Evolutionary conservation across 768 basidiomycete species (phyloP), one percentile per base, ranked within the genome.

Genomic region (Stropharia rugosoannulata): DNA sequence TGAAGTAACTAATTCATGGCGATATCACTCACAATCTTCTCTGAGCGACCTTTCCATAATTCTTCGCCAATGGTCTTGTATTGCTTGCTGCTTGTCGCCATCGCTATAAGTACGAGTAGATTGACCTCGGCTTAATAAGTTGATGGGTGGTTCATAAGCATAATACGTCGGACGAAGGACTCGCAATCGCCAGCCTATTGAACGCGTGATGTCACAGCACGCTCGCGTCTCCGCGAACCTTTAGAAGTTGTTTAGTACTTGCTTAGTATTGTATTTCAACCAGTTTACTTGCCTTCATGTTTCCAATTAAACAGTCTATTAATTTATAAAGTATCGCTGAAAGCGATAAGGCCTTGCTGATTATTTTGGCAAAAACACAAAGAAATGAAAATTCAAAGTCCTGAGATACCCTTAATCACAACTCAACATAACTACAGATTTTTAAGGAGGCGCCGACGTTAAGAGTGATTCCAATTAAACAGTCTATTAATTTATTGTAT

Each of bases 61-160:
- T 98, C 97, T 65, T 99, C 96, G 32, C 94, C 93, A 57, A 93
- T 85, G 59, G 77, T 82, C 68, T 94, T 95, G 75, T 90, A 89
- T 62, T 93, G 90, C 67, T 91, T 92, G 74, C 82, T 86, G 50
- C 82, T 80, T 47, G 87, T 83, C 52, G 87, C 83, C 88, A 89
- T 89, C 44, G 60, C 62, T 55, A 45, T 46, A 22, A 22, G 22
- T 22, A 27, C 40, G 49, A 27, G 35, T 16, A 35, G n/a, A 54
- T 55, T 27, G 49, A 49, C 11, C 27, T 43, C 53, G 42, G 57
- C 56, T 46, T 39, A 50, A 19, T 57, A 37, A 36, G 51, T 22
- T 22, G 22, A 22, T 22, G 22, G 4, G 22, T 22, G 22, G 29
- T 10, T 32, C 29, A 7, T 32, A 22, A 4, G 22, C 22, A 32